Evolutionary conservation across 2,329 filamentous ascomycete species (phyloP), one percentile per base, ranked within the genome.

Genomic region (Aotearoamyces nothofagi): DNA sequence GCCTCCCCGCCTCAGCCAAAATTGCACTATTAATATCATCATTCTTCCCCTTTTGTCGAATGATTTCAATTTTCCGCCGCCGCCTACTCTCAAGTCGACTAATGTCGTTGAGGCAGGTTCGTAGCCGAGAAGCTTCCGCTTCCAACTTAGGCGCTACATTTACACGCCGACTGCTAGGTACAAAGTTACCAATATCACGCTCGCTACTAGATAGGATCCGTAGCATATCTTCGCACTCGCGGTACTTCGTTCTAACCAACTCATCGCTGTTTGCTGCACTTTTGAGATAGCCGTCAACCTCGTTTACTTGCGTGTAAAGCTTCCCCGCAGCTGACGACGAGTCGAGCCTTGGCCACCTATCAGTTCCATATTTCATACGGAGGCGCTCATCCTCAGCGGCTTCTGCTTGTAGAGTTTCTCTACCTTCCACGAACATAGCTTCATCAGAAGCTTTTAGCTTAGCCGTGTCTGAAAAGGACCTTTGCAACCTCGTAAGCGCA

Each of bases 11-110:
- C 60, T 96, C 86, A 27, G 69, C 68, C 13, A 93, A 61, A 4
- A 98, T 77, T 27, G 84, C 81, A 1, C 71, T 67, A 44, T 84
- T 84, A 42, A 96, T 86, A 51, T 96, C 87, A 51, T 98, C 90
- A 13, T 71, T 68, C 29, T 78, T 80, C 3, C 78, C 77, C 46
- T 86, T 92, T 34, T 83, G 75, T 17, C 76, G 69, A 26, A 96
- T 51, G 1, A 69, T 62, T 46, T 93, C 83, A 2, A 87, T 75
- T 45, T 82, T 86, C 37, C 80, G 76, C 34, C 76, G 67, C 27
- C 87, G 66, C 30, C 81, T 66, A 34, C 75, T 84, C 50, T 98
- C 87, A 1, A 96, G 62, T 9, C 84, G 70, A 31, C 69, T 73
- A 3, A 92, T 70, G 39, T 96, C 86, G 49, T 92, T 93, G 45